Evolutionary conservation across 306 rosid species (phyloP).

Genomic region (Benincasa hispida): DNA sequence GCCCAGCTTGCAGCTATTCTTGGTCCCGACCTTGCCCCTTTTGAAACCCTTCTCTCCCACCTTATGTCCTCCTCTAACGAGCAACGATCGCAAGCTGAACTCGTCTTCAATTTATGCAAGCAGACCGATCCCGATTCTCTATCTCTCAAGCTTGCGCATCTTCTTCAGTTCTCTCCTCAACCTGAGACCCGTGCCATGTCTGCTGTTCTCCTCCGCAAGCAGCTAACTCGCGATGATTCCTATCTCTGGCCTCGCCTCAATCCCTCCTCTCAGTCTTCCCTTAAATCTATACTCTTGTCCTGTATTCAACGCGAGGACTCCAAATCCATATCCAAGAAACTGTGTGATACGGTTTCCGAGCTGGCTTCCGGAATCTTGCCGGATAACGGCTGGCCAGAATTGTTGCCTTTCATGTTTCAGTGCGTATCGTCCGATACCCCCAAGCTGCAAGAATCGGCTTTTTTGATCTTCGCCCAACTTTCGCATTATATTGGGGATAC

Average conservation of each 20-base stretch:
- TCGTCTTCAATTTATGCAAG: conserved; percentile 82
- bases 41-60: conserved; percentile 78
- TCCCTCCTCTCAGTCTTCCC: conserved; percentile 42
- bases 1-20: conserved; percentile 73
- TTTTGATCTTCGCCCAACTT: conserved; percentile 74
- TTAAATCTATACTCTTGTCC: conserved; percentile 65
- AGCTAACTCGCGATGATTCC: conserved; percentile 81
- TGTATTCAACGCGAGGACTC: conserved; percentile 59
- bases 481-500: conserved; percentile 89
- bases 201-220: conserved; percentile 90
- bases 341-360: conserved; percentile 84
- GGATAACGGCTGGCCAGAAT: conserved; percentile 81
- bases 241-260: conserved; percentile 80
- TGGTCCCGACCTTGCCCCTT: conserved; percentile 67
- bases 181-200: conserved; percentile 89
- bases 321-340: conserved; percentile 71
- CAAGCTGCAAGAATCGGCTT: conserved; percentile 75
- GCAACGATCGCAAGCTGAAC: conserved; percentile 77
- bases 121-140: conserved; percentile 83
- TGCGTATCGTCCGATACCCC: conserved; percentile 79
- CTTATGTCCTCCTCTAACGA: conserved; percentile 89
- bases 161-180: conserved; percentile 61
- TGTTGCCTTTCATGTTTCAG: conserved; percentile 78
- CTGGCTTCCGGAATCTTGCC: conserved; percentile 91
- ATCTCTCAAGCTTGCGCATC: conserved; percentile 69